Evolutionary conservation across 805 yeast genomes (phyloP), one percentile per base, ranked within the genome.

Genomic region (Priceomyces medius): DNA sequence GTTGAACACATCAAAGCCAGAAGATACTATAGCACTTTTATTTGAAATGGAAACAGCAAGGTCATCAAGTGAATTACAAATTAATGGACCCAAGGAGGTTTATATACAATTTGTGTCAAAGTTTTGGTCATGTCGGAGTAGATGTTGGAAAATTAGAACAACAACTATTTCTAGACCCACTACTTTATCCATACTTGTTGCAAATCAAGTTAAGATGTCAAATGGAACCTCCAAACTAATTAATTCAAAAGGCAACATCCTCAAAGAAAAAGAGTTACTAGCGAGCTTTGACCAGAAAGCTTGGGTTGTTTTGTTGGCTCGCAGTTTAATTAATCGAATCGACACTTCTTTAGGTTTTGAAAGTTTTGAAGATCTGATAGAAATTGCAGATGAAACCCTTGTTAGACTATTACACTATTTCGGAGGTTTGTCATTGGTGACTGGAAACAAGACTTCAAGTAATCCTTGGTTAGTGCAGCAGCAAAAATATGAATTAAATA

Each of bases 291-390:
- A 71, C 45, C 63, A 58, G 23, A 44, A 51, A 12, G 49, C 54
- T 3, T 69, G 68, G 58, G 44, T 59, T 18, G 53, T 61, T 1
- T 43, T 66, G 8, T 46, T 69, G 14, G 44, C 67, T 0, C 49
- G 73, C 20, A 49, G 68, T 7, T 43, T 65, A 20, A 55, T 68
- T n/a, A 50, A 59, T 43, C 64, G 61, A 29, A 63, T 65, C 6
- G 68, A 66, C 44, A 59, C 65, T 3, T 43, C 54, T 9, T 45
- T 63, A 26, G 72, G 73, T 5, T 67, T 47, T 45, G 65, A 63
- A 18, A 43, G 54, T 20, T 61, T 64, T 39, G 40, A 38, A 10
- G 26, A 28, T 28, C 34, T 42, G 17, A 45, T 56, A 10, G 45
- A 57, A 10, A 43, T 53, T 10, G 44, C 66, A 2, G 73, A 68